Percentiles rank a stretch among this genome's conserved stretches.
These are phyloP conservation scores for Cucumis hystrix DNA, from an alignment of 306 rosid species.

Conservation along the genomic window DNA sequence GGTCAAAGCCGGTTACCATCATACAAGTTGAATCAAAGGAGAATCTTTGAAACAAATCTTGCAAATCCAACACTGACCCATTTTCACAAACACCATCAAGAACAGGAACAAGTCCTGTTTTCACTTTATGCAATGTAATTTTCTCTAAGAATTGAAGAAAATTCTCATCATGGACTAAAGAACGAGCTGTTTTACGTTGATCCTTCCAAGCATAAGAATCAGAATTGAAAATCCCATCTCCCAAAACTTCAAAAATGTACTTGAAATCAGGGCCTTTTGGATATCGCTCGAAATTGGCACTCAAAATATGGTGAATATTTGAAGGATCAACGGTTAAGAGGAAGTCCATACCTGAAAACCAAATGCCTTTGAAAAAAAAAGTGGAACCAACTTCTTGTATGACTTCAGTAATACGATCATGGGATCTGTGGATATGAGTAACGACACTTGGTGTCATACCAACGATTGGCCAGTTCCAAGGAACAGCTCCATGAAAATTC, in stretches of 20 bases:
- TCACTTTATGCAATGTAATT: conserved; percentile 8
- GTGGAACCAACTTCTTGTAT: conserved; percentile 15
- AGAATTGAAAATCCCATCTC: conserved; percentile 20
- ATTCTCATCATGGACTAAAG: not conserved
- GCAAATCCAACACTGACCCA: conserved; percentile 17
- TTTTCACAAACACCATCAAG: not conserved
- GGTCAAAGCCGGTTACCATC: conserved; percentile 21
- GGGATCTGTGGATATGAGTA: not conserved
- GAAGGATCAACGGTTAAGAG: no score
- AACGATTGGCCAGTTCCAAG: conserved; percentile 19
- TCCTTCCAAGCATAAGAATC: conserved; percentile 19
- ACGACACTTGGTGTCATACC: conserved; percentile 23
- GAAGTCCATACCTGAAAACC: no score
- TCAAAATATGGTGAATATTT: no score
- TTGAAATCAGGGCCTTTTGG: no score
- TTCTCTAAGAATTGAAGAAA: conserved; percentile 12
- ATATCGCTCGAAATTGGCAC: no score
- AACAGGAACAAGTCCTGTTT: conserved; percentile 14
- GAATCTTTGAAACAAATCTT: conserved; percentile 15
- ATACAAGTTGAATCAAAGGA: conserved; percentile 16
- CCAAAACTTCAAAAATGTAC: conserved; percentile 16
- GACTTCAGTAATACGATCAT: not conserved
- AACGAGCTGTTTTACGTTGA: conserved; percentile 8
- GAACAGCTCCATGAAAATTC: not conserved
- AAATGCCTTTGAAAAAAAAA: not conserved